phyloP scores from a whole-genome alignment of 2,329 filamentous ascomycete species.

The Aspergillus floridensis region DNA sequence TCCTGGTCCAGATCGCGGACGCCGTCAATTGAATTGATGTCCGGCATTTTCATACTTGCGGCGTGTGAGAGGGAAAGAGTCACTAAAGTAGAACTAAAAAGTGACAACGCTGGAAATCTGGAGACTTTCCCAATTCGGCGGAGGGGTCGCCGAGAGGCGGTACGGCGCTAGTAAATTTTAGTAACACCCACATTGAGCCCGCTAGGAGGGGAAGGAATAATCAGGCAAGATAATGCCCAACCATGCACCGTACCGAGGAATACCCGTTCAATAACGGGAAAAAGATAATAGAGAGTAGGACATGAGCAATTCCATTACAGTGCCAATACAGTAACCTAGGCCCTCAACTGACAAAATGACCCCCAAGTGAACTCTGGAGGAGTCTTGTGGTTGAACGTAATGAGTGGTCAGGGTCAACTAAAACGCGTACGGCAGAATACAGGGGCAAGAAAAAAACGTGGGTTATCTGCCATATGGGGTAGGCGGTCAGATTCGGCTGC shows the following conservation, averaged over 20 bases:
- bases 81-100: not conserved
- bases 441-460: conserved; percentile 12
- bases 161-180: not conserved
- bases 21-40: conserved; percentile 30
- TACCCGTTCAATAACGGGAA: not conserved
- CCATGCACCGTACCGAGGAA: not conserved
- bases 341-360: no score
- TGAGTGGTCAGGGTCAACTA: not conserved
- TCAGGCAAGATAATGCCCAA: not conserved
- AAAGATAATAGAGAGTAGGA: not conserved
- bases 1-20: conserved; percentile 18
- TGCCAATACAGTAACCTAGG: not conserved
- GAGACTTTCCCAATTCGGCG: conserved; percentile 1
- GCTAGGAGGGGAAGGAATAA: not conserved
- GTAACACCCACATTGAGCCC: not conserved
- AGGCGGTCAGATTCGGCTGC: conserved; percentile 23
- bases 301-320: not conserved
- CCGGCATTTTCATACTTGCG: conserved; percentile 29
- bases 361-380: no score
- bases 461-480: conserved; percentile 3
- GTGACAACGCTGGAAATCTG: not conserved
- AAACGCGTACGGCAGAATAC: conserved; percentile 12
- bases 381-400: not conserved
- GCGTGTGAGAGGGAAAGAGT: not conserved
- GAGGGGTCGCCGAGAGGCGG: conserved; percentile 1